Evolutionary conservation across 2,329 filamentous ascomycete species (phyloP).

Genomic region (Colletotrichum simmondsii): DNA sequence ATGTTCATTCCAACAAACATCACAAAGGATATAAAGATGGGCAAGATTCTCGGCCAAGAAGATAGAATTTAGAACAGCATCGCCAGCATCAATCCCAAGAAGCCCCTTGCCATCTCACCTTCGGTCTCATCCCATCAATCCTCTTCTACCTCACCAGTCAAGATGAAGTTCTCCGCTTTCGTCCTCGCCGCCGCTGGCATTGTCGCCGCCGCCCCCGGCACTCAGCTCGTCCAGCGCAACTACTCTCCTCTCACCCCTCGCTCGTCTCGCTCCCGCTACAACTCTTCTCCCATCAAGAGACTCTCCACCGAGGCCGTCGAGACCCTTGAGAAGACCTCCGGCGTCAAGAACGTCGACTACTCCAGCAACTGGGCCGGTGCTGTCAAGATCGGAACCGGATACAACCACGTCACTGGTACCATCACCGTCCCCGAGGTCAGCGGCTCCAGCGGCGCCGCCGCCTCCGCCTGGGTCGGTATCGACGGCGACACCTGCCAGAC

Average conservation of each 20-base stretch:
- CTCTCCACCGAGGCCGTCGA: slow-evolving; percentile 10
- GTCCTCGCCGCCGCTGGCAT: slow-evolving; percentile 33
- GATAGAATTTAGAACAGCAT: not conserved
- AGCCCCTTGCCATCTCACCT: slow-evolving; percentile 1
- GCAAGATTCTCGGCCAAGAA: not conserved
- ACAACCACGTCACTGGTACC: slow-evolving; percentile 42
- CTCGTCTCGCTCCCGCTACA: not conserved
- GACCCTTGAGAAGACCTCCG: slow-evolving; percentile 2
- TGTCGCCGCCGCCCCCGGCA: slow-evolving; percentile 31
- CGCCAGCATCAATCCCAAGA: slow-evolving; percentile 12
- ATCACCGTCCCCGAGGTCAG: slow-evolving; percentile 41
- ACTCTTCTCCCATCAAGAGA: slow-evolving; percentile 35
- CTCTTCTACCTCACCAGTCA: not conserved
- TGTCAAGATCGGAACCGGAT: slow-evolving; percentile 40
- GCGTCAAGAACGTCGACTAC: slow-evolving; percentile 35
- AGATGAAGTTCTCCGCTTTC: slow-evolving; percentile 33
- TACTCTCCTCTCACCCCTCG: slow-evolving; percentile 16
- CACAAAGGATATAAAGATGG: slow-evolving; percentile 6
- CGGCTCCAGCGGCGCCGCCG: slow-evolving; percentile 37
- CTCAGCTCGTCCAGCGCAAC: slow-evolving; percentile 23
- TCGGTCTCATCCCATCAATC: not conserved
- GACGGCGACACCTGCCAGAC: slow-evolving; percentile 55
- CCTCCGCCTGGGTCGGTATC: slow-evolving; percentile 59
- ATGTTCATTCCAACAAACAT: not conserved
- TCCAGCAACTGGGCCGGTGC: slow-evolving; percentile 44